Conservation (phyloP, 129 eudicot species). For the Scalesia atractyloides region DNA sequence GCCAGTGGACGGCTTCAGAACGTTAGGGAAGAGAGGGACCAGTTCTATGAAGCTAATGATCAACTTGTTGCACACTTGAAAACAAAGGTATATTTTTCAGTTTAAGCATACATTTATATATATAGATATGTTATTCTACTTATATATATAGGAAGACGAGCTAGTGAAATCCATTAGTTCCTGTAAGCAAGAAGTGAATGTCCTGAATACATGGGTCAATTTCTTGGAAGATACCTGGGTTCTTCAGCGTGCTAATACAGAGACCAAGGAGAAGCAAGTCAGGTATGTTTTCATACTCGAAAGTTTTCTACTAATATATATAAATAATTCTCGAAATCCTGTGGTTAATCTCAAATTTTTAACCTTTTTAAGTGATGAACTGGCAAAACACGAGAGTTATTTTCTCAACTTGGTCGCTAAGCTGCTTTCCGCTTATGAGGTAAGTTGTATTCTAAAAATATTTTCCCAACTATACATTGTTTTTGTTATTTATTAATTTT, state of each 20-base stretch:
- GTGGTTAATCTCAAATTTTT: conserved; percentile 25
- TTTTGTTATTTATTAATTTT: conserved; percentile 10
- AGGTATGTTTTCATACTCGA: conserved; percentile 44
- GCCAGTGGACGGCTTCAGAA: conserved; percentile 86
- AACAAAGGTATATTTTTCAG: conserved; percentile 52
- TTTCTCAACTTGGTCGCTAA: conserved; percentile 69
- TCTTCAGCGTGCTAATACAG: conserved; percentile 70
- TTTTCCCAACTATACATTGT: background rate
- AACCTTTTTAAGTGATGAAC: conserved; percentile 57
- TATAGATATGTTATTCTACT: too few species aligned
- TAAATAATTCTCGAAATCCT: background rate
- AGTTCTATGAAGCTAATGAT: conserved; percentile 93
- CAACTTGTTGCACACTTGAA: conserved; percentile 91
- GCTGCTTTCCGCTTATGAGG: conserved; percentile 83
- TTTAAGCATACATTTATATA: background rate
- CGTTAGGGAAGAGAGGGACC: conserved; percentile 92
- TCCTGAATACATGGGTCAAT: conserved; percentile 87
- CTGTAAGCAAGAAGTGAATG: conserved; percentile 74
- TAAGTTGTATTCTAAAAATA: conserved; percentile 19
- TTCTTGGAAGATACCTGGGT: conserved; percentile 97
- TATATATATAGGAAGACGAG: conserved; percentile 74
- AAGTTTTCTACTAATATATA: background rate
- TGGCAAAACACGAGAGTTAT: conserved; percentile 79
- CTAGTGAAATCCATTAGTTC: conserved; percentile 73
- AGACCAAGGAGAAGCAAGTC: conserved; percentile 72